These are phyloP conservation scores for Tetrahymena elliotti DNA, from an alignment of 73 alveolate species.

Conservation along the genomic window DNA sequence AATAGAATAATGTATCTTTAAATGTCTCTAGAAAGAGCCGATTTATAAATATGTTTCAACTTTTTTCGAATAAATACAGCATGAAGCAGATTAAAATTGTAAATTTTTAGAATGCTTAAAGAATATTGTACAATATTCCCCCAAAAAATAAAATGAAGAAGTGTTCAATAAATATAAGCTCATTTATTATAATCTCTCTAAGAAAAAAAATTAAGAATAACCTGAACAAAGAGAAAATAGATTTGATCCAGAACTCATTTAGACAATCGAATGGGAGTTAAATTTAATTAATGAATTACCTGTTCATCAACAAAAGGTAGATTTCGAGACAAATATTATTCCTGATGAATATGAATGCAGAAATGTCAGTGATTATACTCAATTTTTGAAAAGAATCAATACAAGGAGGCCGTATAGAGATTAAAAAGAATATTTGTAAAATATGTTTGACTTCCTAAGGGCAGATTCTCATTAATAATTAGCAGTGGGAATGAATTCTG, in stretches of 20 bases:
- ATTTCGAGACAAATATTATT: neutral
- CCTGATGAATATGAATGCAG: neutral
- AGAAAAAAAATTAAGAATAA: neutral
- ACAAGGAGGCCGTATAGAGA: neutral
- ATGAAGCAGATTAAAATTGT: no score
- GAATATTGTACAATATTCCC: neutral
- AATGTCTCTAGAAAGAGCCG: neutral
- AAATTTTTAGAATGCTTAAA: no score
- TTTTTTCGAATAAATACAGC: neutral
- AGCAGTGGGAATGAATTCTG: neutral
- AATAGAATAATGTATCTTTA: neutral
- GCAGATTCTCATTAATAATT: neutral
- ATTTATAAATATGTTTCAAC: no score
- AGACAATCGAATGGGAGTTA: neutral
- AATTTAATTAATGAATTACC: neutral
- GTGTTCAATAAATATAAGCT: neutral
- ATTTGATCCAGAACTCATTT: neutral
- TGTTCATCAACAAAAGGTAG: neutral
- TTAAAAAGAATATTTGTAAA: neutral
- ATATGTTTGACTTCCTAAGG: neutral
- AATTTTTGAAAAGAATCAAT: neutral
- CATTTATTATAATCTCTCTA: no score
- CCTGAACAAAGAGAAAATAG: no score
- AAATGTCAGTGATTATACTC: neutral
- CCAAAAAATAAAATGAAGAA: neutral